These are phyloP conservation scores for Scenedesmus sp. DNA, from an alignment of 163 green algal species.

Conservation along the genomic window DNA sequence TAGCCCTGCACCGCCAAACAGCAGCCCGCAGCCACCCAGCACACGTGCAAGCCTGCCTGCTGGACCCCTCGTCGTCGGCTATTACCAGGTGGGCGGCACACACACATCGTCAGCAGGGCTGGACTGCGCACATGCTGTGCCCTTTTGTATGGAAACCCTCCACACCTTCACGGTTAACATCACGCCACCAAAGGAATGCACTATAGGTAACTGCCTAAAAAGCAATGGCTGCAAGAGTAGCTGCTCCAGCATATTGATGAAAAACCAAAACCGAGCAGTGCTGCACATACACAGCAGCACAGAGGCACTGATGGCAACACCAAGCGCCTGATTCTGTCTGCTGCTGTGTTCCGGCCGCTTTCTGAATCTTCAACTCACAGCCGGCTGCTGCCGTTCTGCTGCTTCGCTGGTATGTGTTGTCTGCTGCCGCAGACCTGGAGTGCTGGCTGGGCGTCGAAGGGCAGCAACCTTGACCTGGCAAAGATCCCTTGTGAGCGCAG, in stretches of 20 bases:
- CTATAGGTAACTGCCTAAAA: background rate
- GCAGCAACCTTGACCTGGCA: conserved; percentile 35
- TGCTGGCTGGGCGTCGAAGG: background rate
- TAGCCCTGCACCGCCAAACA: background rate
- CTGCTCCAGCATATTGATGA: conserved; percentile 21
- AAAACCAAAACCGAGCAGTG: conserved; percentile 30
- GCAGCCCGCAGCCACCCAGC: background rate
- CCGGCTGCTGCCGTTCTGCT: background rate
- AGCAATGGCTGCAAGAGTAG: background rate
- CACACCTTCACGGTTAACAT: conserved; percentile 39
- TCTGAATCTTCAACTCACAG: background rate
- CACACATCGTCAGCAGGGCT: too few species aligned
- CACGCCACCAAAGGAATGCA: conserved; percentile 44
- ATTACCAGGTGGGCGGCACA: background rate
- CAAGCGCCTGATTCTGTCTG: too few species aligned
- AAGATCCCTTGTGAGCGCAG: conserved; percentile 16
- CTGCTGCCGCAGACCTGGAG: conserved; percentile 26
- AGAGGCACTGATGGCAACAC: too few species aligned
- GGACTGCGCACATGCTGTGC: too few species aligned
- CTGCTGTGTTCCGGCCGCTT: too few species aligned
- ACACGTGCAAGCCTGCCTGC: background rate
- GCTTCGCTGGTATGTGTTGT: background rate
- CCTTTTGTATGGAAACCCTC: conserved; percentile 35
- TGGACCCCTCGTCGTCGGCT: background rate
- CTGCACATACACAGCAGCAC: too few species aligned